Percentiles rank a stretch among this genome's conserved stretches.
phyloP scores from a whole-genome alignment of 2,329 filamentous ascomycete species.

The Aspergillus quadrilineatus region DNA sequence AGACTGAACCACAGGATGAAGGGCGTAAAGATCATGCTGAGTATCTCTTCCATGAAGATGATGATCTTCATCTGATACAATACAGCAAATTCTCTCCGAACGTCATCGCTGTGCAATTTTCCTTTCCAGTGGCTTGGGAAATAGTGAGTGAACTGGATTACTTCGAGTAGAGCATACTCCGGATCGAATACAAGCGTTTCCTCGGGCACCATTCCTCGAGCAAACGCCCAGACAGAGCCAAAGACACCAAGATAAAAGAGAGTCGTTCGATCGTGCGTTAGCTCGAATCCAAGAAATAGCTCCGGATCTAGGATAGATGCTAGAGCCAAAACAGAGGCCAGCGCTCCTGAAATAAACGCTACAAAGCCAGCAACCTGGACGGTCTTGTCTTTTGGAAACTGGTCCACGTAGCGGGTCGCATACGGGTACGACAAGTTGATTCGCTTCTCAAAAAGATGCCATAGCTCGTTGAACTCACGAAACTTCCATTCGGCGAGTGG shows the following conservation, averaged over 20 bases:
- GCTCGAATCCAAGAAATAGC: conserved; percentile 85
- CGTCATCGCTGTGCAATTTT: conserved; percentile 88
- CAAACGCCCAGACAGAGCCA: conserved; percentile 77
- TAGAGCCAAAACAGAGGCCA: conserved; percentile 80
- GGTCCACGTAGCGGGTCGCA: conserved; percentile 86
- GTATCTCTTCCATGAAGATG: conserved; percentile 87
- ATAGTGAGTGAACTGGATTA: conserved; percentile 92
- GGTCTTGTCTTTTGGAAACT: conserved; percentile 94
- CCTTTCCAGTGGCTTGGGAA: conserved; percentile 85
- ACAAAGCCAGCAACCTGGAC: conserved; percentile 81
- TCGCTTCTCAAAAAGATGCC: conserved; percentile 85
- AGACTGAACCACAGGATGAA: conserved; percentile 84
- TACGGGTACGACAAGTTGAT: conserved; percentile 94
- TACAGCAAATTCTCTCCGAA: conserved; percentile 83
- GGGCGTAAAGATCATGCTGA: conserved; percentile 89
- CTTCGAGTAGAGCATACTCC: conserved; percentile 80
- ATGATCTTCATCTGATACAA: conserved; percentile 90
- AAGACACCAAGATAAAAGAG: conserved; percentile 87
- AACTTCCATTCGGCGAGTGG: conserved; percentile 97
- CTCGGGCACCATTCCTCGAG: conserved; percentile 79
- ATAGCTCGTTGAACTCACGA: conserved; percentile 94
- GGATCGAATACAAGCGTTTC: conserved; percentile 90
- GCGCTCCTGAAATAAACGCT: conserved; percentile 80
- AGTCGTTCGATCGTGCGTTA: conserved; percentile 82
- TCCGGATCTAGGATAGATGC: conserved; percentile 88